Conservation (phyloP, 495 filamentous ascomycete genomes). For the Trichoderma orchidacearum region DNA sequence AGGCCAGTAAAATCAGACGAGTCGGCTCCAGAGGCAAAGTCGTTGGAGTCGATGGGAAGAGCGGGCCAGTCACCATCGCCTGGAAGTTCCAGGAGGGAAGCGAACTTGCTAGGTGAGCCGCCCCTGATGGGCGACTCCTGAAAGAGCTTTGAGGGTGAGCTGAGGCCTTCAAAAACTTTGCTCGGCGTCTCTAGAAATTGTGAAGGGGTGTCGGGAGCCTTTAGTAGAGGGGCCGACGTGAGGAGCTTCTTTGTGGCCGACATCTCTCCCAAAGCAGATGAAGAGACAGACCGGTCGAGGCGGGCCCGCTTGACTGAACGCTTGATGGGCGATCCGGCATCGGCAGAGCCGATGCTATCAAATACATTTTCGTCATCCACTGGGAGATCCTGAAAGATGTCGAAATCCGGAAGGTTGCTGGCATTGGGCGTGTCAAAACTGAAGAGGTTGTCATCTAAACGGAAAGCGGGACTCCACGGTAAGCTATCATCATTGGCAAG, state of each 20-base stretch:
- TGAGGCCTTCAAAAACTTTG: slow-evolving; percentile 36
- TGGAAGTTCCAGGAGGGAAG: slow-evolving; percentile 28
- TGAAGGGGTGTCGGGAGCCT: slow-evolving; percentile 19
- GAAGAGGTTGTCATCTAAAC: slow-evolving; percentile 32
- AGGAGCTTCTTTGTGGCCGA: slow-evolving; percentile 33
- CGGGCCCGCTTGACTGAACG: slow-evolving; percentile 51
- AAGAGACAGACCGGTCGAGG: slow-evolving; percentile 41
- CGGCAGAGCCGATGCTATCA: slow-evolving; percentile 31
- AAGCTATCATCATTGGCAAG: slow-evolving; percentile 38
- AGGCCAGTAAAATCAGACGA: slow-evolving; percentile 32
- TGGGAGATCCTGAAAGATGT: slow-evolving; percentile 56
- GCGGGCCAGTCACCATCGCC: slow-evolving; percentile 39
- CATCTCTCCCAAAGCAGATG: slow-evolving; percentile 53
- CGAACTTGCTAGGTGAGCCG: slow-evolving; percentile 22
- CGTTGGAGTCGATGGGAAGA: slow-evolving; percentile 45
- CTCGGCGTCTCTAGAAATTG: slow-evolving; percentile 37
- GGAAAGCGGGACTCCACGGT: slow-evolving; percentile 71
- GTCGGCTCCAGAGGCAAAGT: slow-evolving; percentile 21
- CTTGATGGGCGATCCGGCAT: slow-evolving; percentile 64
- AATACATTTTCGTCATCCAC: slow-evolving; percentile 23
- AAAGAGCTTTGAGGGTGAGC: slow-evolving; percentile 42
- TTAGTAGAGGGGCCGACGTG: slow-evolving; percentile 30
- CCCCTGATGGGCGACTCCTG: slow-evolving; percentile 26
- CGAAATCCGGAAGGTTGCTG: slow-evolving; percentile 42
- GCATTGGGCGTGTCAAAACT: slow-evolving; percentile 33